Evolutionary conservation across 345 rosid species (phyloP).

Genomic region (Excoecaria cochinchinensis): DNA sequence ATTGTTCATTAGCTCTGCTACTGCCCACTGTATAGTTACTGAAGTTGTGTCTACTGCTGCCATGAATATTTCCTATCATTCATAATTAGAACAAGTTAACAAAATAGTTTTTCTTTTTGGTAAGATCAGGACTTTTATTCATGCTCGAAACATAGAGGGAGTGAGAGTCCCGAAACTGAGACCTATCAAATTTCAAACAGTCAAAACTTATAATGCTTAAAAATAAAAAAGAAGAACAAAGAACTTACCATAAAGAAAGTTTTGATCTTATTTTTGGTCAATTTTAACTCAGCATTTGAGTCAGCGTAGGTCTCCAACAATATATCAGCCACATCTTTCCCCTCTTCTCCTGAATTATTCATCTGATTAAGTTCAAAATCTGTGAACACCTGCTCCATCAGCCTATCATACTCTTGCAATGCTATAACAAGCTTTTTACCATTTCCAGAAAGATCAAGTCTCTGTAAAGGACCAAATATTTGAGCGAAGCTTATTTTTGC

Average conservation of each 20-base stretch:
- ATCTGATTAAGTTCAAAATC: conserved; percentile 41
- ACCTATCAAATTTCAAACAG: no score
- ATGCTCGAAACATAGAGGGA: no score
- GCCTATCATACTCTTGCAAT: conserved; percentile 40
- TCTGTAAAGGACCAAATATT: conserved; percentile 63
- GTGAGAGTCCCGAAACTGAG: no score
- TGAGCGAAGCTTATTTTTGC: conserved; percentile 59
- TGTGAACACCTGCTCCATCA: conserved; percentile 53
- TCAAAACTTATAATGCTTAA: no score
- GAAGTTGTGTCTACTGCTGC: conserved; percentile 16
- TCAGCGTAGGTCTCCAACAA: conserved; percentile 59
- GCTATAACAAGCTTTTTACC: conserved; percentile 50
- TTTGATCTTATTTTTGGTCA: conserved; percentile 62
- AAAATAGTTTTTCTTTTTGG: no score
- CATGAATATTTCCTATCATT: background rate
- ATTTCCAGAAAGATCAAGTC: conserved; percentile 56
- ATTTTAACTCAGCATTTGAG: conserved; percentile 43
- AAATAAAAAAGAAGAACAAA: background rate
- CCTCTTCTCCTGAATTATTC: conserved; percentile 21
- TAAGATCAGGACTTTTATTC: no score
- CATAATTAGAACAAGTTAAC: background rate
- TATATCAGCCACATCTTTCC: conserved; percentile 54
- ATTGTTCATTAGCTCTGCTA: background rate
- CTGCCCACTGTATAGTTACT: conserved; percentile 16
- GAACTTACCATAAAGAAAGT: conserved; percentile 59